Percentiles rank a stretch among this genome's conserved stretches.
Conservation (phyloP, 495 filamentous ascomycete species). For the Parmelia sp. region DNA sequence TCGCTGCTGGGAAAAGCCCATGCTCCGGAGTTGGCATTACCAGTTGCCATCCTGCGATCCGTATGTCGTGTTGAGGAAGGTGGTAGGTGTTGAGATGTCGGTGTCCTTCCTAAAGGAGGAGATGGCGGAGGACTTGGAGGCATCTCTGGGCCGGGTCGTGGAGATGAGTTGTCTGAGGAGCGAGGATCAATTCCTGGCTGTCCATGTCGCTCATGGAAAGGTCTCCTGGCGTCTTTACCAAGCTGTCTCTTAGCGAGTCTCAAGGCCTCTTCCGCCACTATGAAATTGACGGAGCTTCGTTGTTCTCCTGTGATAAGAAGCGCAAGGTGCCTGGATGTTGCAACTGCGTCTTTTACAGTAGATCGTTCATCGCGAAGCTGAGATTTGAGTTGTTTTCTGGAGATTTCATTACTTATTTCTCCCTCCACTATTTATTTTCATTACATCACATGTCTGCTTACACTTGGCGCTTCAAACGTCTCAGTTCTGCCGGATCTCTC, state of each 20-base stretch:
- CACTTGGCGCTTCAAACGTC: not conserved
- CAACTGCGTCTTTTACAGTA: not conserved
- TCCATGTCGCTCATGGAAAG: too few species aligned
- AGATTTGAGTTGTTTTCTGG: not conserved
- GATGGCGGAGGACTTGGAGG: not conserved
- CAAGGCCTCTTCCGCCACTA: not conserved
- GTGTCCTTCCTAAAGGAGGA: not conserved
- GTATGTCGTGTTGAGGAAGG: not conserved
- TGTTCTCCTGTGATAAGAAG: not conserved
- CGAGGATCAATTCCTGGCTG: too few species aligned
- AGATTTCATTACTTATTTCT: not conserved
- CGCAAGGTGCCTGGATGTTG: not conserved
- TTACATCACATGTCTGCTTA: not conserved
- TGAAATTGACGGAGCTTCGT: not conserved
- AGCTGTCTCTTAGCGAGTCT: not conserved
- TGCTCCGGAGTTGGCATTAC: too few species aligned
- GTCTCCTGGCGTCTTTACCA: not conserved
- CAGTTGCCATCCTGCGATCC: not conserved
- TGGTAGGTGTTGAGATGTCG: not conserved
- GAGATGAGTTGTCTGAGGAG: not conserved
- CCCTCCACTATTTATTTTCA: not conserved
- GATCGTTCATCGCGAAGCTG: not conserved
- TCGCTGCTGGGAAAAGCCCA: too few species aligned
- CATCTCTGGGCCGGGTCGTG: not conserved
- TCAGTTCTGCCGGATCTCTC: not conserved